Base-by-base conservation (phyloP, 2,329 filamentous ascomycete species). In the Ceratocystis smalleyi region DNA sequence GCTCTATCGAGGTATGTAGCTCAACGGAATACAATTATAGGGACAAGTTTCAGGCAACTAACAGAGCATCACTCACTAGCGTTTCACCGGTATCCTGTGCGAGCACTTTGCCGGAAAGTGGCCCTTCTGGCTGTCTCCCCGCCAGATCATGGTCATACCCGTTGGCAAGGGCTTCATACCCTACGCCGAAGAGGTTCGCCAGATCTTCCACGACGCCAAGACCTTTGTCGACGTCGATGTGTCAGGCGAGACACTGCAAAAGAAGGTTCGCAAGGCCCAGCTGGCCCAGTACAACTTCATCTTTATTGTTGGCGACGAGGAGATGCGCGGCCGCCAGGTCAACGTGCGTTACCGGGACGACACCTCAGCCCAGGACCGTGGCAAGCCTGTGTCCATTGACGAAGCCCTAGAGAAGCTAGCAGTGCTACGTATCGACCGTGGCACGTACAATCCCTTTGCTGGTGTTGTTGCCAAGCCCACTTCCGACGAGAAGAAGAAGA, bases 101-200 rank as follows among this genome's bases (percentile, higher is more conserved):
- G 89, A 94, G 78, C 89, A 92, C 75, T 92, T 90, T 72, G 88
- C 81, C 64, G 89, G 89, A 70, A 91, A 91, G 77, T 94, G 89
- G 89, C 89, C 89, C 1, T 90, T 92, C 80, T 94, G 89, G 89
- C 77, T 94, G 67, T 89, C 85, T 69, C 89, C 88, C n/a, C 82
- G 89, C 62, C 89, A 94, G 75, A 83, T 94, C 27, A 68, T 68
- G 66, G 82, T 94, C 68, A 85, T 91, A 67, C 88, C 88, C 7
- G 87, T 90, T 67, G 88, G 88, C 75, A 85, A 86, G 61, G 79
- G 82, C 57, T 86, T 81, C 70, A 81, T 84, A 70, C 84, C 85
- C 71, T 91, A 94, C 73, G 88, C 88, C 68, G 78, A 85, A 71
- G 87, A 92, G 74, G 83, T 92, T 5, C 83, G 87, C 71, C 74